Evolutionary conservation across 1,284 basidiomycete species (phyloP), one percentile per base, ranked within the genome.

Genomic region (Leccinum fallax): DNA sequence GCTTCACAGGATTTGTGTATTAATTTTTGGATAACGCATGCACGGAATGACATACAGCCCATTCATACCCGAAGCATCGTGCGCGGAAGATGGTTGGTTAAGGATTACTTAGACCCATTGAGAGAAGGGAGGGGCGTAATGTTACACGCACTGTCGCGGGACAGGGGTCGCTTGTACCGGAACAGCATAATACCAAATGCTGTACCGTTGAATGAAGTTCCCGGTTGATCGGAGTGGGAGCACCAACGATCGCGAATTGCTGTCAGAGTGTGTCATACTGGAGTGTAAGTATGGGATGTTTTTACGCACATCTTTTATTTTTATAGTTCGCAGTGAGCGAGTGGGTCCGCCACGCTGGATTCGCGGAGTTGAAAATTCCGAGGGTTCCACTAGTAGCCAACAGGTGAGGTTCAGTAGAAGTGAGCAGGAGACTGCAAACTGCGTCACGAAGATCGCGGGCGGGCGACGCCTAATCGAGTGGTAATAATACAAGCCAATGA

Each of bases 401-500:
- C 19, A 7, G 19, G 46, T 43, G 40, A 21, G 43, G 26, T 32
- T 49, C 38, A 19, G 19, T n/a, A 48, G 38, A 53, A 53, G 30
- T 19, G 32, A 43, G 51, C 26, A 52, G 13, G 46, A 48, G 46
- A 21, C 19, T 48, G 21, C 65, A 66, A 72, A 60, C 61, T 38
- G 34, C 53, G 51, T 58, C 61, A 55, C 21, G 21, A 48, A 48
- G 46, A 48, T 48, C 46, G 11, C 7, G 60, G 58, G 58, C 38
- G 24, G 30, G 56, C n/a, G 55, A 49, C 26, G 53, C 34, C 58
- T 34, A 34, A 48, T 53, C 54, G 49, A 60, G 53, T 58, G 72
- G 71, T 71, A 74, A 74, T 67, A 71, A 71, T 68, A 67, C 52
- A 56, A 58, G 53, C 65, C 70, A 74, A 72, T 71, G 61, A 57